Base-by-base conservation (phyloP, 495 filamentous ascomycete species). In the Talaromyces stipitatus region DNA sequence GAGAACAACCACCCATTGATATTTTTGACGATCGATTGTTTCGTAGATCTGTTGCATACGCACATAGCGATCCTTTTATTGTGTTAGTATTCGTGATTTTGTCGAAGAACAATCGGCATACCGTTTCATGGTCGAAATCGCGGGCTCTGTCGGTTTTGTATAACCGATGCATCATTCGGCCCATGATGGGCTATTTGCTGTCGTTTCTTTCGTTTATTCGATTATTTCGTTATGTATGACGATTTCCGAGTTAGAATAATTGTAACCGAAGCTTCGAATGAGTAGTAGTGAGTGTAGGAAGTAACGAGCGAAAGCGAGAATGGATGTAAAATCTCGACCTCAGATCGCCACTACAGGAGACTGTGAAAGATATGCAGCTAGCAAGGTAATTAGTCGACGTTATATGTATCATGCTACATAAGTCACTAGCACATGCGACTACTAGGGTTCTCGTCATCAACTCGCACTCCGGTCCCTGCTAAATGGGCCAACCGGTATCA, bases 71-170 rank as follows among this genome's bases (percentile, higher is more conserved):
- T 78, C 73, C 73, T 78, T 46, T 28, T n/a, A 41, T 36, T 8
- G 16, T 41, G 36, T 30, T 47, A 28, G 26, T 7, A 27, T 56
- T 9, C 3, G 11, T 12, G n/a, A 12, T 8, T 27, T 7, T 11
- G 1, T 0, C 7, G 47, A 9, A 18, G 23, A 6, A 23, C 18
- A 7, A 18, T 20, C 43, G 29, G 33, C 56, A 16, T 58, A 77
- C 74, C 66, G 75, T 71, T 62, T 78, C 75, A 66, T 78, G 75
- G 55, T 76, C 75, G 48, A 78, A 78, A 43, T 78, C 75, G 58
- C 72, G 66, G 54, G 75, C 75, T 45, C 75, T 74, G 57, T 78
- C 75, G 59, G 75, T 78, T 53, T 76, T 76, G 53, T 78, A 78
- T 55, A 76, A 62, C 60, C 71, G 60, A 27, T 64, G 61, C 55